Conservation (phyloP, 2,329 filamentous ascomycete genomes). For the Ceratocystiopsis sp. region DNA sequence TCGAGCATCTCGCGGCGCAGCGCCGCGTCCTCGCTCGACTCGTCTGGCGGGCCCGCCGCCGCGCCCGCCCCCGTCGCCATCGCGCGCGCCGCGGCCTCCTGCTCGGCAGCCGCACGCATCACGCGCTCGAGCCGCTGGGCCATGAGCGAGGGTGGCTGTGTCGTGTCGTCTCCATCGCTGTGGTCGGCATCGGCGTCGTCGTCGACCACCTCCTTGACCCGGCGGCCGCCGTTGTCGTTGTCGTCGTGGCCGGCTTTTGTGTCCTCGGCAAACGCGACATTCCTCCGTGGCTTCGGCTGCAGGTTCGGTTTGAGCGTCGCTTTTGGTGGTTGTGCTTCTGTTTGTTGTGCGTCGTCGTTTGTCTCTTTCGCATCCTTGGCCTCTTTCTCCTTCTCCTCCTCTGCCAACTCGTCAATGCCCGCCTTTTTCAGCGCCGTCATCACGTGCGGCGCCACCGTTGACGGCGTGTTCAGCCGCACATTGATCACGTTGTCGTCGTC, state of each 20-base stretch:
- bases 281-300: slow-evolving; percentile 27
- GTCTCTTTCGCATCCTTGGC: neutral
- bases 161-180: neutral
- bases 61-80: slow-evolving; percentile 40
- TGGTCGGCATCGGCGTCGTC: neutral
- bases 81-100: slow-evolving; percentile 29
- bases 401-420: slow-evolving; percentile 33
- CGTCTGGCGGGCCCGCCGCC: slow-evolving; percentile 24
- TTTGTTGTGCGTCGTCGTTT: neutral
- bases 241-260: slow-evolving; percentile 29
- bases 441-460: slow-evolving; percentile 48
- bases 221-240: slow-evolving; percentile 12
- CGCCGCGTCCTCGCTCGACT: slow-evolving; percentile 63
- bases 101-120: slow-evolving; percentile 37
- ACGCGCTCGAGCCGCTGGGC: slow-evolving; percentile 35
- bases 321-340: neutral
- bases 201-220: neutral
- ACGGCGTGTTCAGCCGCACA: slow-evolving; percentile 47
- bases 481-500: slow-evolving; percentile 75
- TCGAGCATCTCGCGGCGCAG: slow-evolving; percentile 77
- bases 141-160: slow-evolving; percentile 19
- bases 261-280: slow-evolving; percentile 45
- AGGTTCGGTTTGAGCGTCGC: neutral
- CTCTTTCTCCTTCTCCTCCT: slow-evolving; percentile 4
- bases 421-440: slow-evolving; percentile 59